Evolutionary conservation across 192 early-diverging fungal genomes (phyloP).

Genomic region (Coemansia sp.): DNA sequence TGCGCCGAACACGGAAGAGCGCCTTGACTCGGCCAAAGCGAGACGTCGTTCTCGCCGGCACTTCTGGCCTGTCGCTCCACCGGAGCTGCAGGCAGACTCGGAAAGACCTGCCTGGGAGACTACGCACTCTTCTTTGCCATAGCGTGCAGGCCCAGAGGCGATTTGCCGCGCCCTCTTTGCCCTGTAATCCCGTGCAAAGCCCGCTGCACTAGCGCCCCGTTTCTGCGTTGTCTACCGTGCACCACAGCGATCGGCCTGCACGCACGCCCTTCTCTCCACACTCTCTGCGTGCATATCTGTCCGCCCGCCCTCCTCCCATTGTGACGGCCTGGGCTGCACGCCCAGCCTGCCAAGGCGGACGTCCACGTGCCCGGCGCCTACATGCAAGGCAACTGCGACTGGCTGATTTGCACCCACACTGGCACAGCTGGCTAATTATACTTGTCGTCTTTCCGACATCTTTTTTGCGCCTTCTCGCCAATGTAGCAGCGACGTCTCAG

Average conservation of each 20-base stretch:
- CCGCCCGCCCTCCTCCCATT: no score
- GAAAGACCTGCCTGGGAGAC: background rate
- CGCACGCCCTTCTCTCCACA: background rate
- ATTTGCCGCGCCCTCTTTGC: background rate
- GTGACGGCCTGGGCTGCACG: no score
- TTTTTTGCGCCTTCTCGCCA: background rate
- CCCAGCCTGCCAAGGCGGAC: no score
- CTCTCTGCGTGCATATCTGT: background rate
- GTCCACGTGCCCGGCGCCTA: no score
- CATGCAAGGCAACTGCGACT: no score
- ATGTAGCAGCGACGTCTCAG: slow-evolving; percentile 35
- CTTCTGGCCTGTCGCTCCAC: background rate
- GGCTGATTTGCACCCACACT: no score
- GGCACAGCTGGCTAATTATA: no score
- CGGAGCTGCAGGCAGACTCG: background rate
- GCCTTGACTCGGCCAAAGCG: background rate
- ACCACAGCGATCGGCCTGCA: background rate
- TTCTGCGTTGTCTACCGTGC: background rate
- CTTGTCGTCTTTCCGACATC: no score
- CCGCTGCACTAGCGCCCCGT: background rate
- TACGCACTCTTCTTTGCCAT: no score
- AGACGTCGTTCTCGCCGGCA: no score
- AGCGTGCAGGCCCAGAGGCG: background rate
- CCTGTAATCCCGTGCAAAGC: background rate
- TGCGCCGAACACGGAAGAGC: no score